These are phyloP conservation scores for Oropetium thomaeum DNA, from an alignment of 176 grass and related monocot genomes.

Conservation along the genomic window DNA sequence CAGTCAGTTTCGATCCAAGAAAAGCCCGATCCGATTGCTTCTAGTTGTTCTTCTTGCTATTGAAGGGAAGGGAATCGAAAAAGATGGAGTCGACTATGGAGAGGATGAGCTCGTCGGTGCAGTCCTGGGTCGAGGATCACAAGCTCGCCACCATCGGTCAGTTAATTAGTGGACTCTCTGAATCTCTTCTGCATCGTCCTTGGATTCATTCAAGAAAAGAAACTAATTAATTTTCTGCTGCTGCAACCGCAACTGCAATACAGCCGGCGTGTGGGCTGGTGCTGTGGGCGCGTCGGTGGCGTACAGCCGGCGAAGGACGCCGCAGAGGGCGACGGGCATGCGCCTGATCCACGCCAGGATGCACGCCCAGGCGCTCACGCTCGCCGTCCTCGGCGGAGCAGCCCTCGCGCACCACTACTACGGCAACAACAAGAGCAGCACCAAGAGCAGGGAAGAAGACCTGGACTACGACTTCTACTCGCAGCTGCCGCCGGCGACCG, in stretches of 20 bases:
- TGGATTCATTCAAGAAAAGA: too few relatives aligned
- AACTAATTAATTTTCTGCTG: too few relatives aligned
- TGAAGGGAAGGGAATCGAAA: not conserved
- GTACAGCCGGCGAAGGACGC: not conserved
- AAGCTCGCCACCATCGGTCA: constrained; percentile 73
- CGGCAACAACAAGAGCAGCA: not conserved
- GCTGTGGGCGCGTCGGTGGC: not conserved
- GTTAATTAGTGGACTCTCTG: too few relatives aligned
- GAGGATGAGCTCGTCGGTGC: constrained; percentile 42
- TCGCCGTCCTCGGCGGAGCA: not conserved
- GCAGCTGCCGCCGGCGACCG: not conserved
- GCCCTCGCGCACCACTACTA: not conserved
- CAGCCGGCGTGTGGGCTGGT: not conserved
- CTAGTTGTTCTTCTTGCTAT: not conserved
- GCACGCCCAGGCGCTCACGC: not conserved
- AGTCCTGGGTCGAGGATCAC: constrained; percentile 67
- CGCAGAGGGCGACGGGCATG: not conserved
- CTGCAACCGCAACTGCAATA: too few relatives aligned
- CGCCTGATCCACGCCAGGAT: not conserved
- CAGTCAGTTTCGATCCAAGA: not conserved
- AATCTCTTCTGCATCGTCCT: too few relatives aligned
- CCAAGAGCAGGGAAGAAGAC: not conserved
- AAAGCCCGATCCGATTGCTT: too few relatives aligned
- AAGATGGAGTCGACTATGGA: constrained; percentile 1
- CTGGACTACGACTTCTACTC: not conserved